Evolutionary conservation across 345 rosid genomes (phyloP), one percentile per base, ranked within the genome.

Genomic region (Populus ilicifolia): DNA sequence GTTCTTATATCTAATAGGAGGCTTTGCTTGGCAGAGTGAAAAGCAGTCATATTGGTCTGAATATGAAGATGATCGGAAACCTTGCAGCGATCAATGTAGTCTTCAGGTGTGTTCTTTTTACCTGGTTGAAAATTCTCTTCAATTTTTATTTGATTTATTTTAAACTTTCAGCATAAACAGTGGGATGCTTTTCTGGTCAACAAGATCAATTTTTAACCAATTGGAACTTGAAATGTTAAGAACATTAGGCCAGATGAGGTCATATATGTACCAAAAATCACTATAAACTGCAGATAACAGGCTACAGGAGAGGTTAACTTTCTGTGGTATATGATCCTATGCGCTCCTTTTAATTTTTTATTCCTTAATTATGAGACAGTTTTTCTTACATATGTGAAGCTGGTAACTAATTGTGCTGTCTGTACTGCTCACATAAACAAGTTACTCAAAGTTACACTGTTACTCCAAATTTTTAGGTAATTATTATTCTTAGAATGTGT

Each of bases 61-160:
- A 79, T 83, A 82, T 85, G 96, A 93, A 86, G 96, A 90, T 83
- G 94, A 89, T 72, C 79, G 90, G 83, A 91, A 85, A 78, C 98
- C 97, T 85, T 96, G 99, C 83, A 80, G 99, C 70, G 89, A 91
- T 66, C 90, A 89, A 13, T 96, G 99, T 85, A 88, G 85, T 85
- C 92, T 93, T 77, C 85, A 75, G 94, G 99, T 92, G 72, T 83
- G 59, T 70, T 77, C 25, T 21, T 7, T 7, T 71, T 33, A 46
- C 54, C 23, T 54, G 25, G 33, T 2, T 46, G 38, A 17, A 16
- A 30, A 21, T 35, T 39, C 13, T 70, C 25, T 25, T 44, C 2
- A 18, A 56, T 23, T 13, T 33, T 43, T 43, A 43, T 43, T 43
- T 43, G 46, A 43, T 43, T 43, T 43, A 43, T 29, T 23, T 9